Evolutionary conservation across 2,329 filamentous ascomycete species (phyloP), one percentile per base, ranked within the genome.

Genomic region (Aspergillus glaucus): DNA sequence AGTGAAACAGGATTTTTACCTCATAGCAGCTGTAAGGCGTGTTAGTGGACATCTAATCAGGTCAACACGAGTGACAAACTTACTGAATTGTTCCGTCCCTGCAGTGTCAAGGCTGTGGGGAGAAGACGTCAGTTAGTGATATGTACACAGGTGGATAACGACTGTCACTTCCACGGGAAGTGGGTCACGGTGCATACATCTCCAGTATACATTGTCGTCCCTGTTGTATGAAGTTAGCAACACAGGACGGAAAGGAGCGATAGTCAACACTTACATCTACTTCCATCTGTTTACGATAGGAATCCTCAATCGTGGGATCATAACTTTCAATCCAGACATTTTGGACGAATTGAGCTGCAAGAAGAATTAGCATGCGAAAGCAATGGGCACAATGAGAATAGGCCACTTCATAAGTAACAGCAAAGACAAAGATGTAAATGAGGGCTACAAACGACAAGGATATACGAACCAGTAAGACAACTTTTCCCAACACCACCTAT

Each of bases 291-390:
- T 92, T 92, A 60, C 87, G 81, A 68, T 92, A 92, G 51, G 87
- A 91, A 69, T 92, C 87, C 70, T 92, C 87, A 68, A 92, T 92
- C 54, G 87, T 92, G 40, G 87, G 87, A 71, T 92, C 87, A 67
- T 92, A 92, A 67, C 85, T 88, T 70, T 95, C 89, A 65, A 95
- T 92, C 87, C 89, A 94, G 61, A 94, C 86, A 73, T 93, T 91
- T 70, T 93, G 88, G 46, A 95, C 89, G 63, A 94, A 95, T 77
- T 95, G 89, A 62, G 90, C 89, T 89, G 62, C 62, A 56, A 59
- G 37, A 17, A 45, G 43, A 34, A 45, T 60, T 22, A 56, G 53
- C 49, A 46, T 49, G 52, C 47, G 22, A 43, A 50, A 36, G 43
- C 47, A 50, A 57, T 17, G 2, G 21, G 17, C 7, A 40, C 2